Conservation (phyloP, 2,329 filamentous ascomycete genomes). For the Diplodia mutila region DNA sequence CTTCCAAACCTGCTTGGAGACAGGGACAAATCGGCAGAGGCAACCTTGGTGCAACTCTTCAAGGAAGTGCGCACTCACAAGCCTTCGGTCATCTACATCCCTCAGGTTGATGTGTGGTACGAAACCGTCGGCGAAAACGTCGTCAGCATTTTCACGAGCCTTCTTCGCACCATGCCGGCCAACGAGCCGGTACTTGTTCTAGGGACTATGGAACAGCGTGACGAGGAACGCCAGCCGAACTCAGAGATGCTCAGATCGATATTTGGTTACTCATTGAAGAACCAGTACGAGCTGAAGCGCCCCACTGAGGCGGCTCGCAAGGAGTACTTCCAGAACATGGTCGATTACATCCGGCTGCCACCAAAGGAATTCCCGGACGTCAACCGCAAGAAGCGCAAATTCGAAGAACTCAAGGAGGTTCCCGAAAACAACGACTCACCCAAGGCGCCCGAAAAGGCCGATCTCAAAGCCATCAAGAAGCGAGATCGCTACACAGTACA, state of each 20-base stretch:
- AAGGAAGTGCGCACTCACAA: conserved; percentile 92
- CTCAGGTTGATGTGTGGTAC: conserved; percentile 88
- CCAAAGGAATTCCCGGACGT: conserved; percentile 88
- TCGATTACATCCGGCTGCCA: conserved; percentile 75
- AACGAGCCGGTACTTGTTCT: conserved; percentile 88
- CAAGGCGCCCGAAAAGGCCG: conserved; percentile 70
- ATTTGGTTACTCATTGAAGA: conserved; percentile 84
- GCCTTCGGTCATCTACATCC: conserved; percentile 93
- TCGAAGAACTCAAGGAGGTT: conserved; percentile 73
- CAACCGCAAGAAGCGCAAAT: conserved; percentile 78
- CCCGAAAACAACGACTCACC: conserved; percentile 62
- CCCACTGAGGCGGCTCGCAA: conserved; percentile 70
- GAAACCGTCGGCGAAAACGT: conserved; percentile 65
- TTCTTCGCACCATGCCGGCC: conserved; percentile 81
- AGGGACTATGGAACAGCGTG: conserved; percentile 75
- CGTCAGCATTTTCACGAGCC: conserved; percentile 79
- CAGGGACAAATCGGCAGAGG: conserved; percentile 77
- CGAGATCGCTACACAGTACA: conserved; percentile 84
- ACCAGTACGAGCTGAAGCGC: conserved; percentile 69
- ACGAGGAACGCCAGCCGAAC: conserved; percentile 61
- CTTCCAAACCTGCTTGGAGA: conserved; percentile 85
- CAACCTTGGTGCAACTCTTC: conserved; percentile 87
- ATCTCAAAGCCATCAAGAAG: conserved; percentile 78
- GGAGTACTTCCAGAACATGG: conserved; percentile 77
- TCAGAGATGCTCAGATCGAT: conserved; percentile 70